Evolutionary conservation across 192 early-diverging fungal genomes (phyloP).

Genomic region (Diversispora epigaea): DNA sequence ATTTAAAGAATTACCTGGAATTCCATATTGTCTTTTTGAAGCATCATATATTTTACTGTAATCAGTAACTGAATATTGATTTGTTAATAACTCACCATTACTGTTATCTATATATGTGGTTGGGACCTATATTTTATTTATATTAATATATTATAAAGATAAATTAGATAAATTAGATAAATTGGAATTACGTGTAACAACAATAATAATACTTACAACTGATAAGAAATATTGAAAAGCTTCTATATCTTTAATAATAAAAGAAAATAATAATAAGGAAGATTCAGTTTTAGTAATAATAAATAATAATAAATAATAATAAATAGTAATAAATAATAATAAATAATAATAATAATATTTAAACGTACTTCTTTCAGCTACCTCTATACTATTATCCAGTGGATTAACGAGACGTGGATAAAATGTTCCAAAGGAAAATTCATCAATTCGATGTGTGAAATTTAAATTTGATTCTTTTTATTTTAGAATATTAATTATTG

Average conservation of each 20-base stretch:
- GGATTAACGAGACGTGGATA: constrained; percentile 89
- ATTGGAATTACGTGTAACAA: background rate
- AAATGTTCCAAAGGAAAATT: constrained; percentile 83
- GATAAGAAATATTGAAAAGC: constrained; percentile 88
- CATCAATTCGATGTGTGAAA: constrained; percentile 91
- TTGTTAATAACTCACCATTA: constrained; percentile 65
- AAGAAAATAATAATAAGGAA: background rate
- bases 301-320: background rate
- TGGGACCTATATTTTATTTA: constrained; percentile 51
- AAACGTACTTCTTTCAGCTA: constrained; percentile 54
- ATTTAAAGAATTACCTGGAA: constrained; percentile 36
- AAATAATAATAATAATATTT: background rate
- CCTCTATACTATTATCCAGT: constrained; percentile 76
- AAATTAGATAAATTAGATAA: background rate
- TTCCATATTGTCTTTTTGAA: constrained; percentile 34
- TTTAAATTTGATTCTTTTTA: constrained; percentile 89
- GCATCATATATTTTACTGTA: constrained; percentile 43
- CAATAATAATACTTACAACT: constrained; percentile 52
- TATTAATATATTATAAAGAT: too few relatives aligned
- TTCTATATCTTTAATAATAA: constrained; percentile 55
- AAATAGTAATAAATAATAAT: background rate
- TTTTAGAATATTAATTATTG: background rate
- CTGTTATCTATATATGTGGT: constrained; percentile 71
- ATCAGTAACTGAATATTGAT: constrained; percentile 94
- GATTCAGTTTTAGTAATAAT: background rate